phyloP scores from a whole-genome alignment of 1,284 basidiomycete genomes.

The Puccinia triticina region DNA sequence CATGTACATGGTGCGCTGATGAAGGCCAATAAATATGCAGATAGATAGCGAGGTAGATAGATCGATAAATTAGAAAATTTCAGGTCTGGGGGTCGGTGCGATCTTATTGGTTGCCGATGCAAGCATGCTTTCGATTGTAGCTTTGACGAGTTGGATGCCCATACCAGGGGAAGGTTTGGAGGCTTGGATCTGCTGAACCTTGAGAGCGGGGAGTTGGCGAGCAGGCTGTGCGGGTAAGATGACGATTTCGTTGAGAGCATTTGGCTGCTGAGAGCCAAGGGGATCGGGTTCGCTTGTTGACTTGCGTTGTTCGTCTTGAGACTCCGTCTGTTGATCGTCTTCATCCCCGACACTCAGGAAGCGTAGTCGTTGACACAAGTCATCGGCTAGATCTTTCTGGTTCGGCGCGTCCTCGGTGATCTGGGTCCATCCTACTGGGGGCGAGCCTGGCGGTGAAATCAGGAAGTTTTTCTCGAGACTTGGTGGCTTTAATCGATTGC shows the following conservation, averaged over 20 bases:
- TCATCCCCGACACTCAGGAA: constrained; percentile 63
- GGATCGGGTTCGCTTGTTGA: neutral
- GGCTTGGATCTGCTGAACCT: constrained; percentile 51
- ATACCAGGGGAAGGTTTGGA: constrained; percentile 51
- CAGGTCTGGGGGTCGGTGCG: constrained; percentile 53
- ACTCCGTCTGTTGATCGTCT: constrained; percentile 55
- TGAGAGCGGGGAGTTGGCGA: constrained; percentile 52
- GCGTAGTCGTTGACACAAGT: constrained; percentile 77
- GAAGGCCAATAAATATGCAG: no score
- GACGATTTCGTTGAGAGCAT: constrained; percentile 41
- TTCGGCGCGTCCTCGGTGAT: constrained; percentile 92
- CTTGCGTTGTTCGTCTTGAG: constrained; percentile 64
- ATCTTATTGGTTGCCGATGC: constrained; percentile 51
- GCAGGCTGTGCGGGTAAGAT: constrained; percentile 52
- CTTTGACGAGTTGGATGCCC: constrained; percentile 56
- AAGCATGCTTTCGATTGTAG: constrained; percentile 57
- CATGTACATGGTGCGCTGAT: no score
- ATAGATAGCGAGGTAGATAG: neutral
- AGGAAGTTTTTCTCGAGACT: constrained; percentile 87
- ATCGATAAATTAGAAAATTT: constrained; percentile 8
- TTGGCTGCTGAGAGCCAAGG: neutral
- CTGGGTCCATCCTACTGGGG: constrained; percentile 94
- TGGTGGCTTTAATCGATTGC: constrained; percentile 71
- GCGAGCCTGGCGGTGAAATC: constrained; percentile 96
- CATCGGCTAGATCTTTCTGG: constrained; percentile 78